Percentiles rank a stretch among this genome's conserved stretches.
These are phyloP conservation scores for Xanthoconium separans DNA, from an alignment of 1,284 basidiomycete genomes.

Conservation along the genomic window DNA sequence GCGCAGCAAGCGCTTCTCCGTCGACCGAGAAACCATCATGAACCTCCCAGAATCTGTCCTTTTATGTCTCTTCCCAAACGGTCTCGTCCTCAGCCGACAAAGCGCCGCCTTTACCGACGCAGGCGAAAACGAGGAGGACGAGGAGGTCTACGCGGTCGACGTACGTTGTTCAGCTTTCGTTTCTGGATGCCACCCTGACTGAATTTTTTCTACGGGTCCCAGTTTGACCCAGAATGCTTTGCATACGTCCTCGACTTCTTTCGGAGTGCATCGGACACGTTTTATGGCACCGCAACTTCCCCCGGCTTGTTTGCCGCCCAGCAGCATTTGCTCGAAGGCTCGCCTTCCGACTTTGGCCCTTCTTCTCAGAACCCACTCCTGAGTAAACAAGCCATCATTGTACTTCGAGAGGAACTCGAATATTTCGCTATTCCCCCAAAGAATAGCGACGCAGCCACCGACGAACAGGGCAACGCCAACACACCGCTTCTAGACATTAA, in stretches of 20 bases:
- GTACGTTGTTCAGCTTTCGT: slow-evolving; percentile 52
- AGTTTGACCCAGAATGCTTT: slow-evolving; percentile 99
- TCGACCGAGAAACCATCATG: slow-evolving; percentile 98
- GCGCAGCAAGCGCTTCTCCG: slow-evolving; percentile 87
- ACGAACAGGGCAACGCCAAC: slow-evolving; percentile 79
- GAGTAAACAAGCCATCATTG: slow-evolving; percentile 97
- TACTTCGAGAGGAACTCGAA: slow-evolving; percentile 96
- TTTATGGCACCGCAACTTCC: slow-evolving; percentile 82
- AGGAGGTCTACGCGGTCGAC: slow-evolving; percentile 94
- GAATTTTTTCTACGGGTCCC: slow-evolving; percentile 17
- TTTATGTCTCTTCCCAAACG: slow-evolving; percentile 96
- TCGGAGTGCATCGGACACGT: slow-evolving; percentile 80
- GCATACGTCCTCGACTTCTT: slow-evolving; percentile 93
- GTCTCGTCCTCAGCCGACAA: slow-evolving; percentile 89
- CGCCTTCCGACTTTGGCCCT: slow-evolving; percentile 63
- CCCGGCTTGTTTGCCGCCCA: slow-evolving; percentile 81
- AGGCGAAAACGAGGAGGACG: slow-evolving; percentile 82
- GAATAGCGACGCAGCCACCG: slow-evolving; percentile 60
- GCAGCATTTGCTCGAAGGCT: slow-evolving; percentile 69
- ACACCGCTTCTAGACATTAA: slow-evolving; percentile 75
- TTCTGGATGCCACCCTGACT: neutral
- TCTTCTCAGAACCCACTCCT: slow-evolving; percentile 86
- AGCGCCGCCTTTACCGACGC: slow-evolving; percentile 71
- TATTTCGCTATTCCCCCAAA: slow-evolving; percentile 96
- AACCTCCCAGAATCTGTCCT: slow-evolving; percentile 96